phyloP scores from a whole-genome alignment of 805 yeast species.

The Kodamaea nitidulidarum region DNA sequence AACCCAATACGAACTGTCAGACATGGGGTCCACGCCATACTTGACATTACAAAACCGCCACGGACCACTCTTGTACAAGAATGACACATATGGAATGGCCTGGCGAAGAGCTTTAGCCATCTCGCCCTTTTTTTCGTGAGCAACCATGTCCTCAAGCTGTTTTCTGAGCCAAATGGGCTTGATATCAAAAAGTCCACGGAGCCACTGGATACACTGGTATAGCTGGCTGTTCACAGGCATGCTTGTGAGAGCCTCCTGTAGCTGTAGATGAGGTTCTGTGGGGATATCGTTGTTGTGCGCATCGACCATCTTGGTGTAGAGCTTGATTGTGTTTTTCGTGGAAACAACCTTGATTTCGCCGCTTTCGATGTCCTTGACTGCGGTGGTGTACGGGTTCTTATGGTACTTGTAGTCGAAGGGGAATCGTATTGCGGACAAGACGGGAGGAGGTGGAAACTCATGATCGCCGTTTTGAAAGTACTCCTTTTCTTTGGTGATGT shows the following conservation, averaged over 20 bases:
- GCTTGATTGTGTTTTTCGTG: slow-evolving; percentile 43
- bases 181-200: slow-evolving; percentile 50
- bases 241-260: slow-evolving; percentile 35
- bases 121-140: slow-evolving; percentile 31
- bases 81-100: slow-evolving; percentile 83
- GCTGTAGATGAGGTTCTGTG: slow-evolving; percentile 43
- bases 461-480: slow-evolving; percentile 37
- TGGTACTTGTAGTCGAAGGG: slow-evolving; percentile 78
- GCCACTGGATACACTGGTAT: slow-evolving; percentile 41
- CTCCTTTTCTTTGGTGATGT: slow-evolving; percentile 15
- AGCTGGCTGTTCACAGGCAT: slow-evolving; percentile 31
- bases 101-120: slow-evolving; percentile 51
- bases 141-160: slow-evolving; percentile 54
- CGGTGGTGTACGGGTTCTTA: slow-evolving; percentile 58
- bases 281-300: slow-evolving; percentile 48
- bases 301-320: slow-evolving; percentile 51
- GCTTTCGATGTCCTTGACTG: slow-evolving; percentile 48
- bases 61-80: slow-evolving; percentile 83
- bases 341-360: slow-evolving; percentile 54
- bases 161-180: slow-evolving; percentile 87
- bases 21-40: slow-evolving; percentile 74
- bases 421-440: slow-evolving; percentile 68
- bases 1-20: slow-evolving; percentile 47
- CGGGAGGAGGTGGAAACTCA: slow-evolving; percentile 81
- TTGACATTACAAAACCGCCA: slow-evolving; percentile 85